Base-by-base conservation (phyloP, 1,284 basidiomycete genomes). In the Papiliotrema flavescens region DNA sequence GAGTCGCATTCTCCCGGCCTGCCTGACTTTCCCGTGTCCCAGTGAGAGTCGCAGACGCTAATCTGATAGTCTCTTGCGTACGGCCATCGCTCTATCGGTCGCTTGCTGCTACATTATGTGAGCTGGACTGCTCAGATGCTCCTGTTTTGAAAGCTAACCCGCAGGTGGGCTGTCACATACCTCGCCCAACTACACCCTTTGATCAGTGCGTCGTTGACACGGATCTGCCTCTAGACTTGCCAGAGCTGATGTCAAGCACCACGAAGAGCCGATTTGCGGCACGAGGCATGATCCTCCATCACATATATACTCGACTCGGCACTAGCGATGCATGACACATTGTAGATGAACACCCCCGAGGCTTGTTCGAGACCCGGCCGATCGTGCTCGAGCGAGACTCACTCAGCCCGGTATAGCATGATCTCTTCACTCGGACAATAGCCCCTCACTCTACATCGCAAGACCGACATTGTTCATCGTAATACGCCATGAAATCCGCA, bases 161-260 rank as follows among this genome's bases (percentile, higher is more conserved):
- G 26, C 53, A 76, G 74, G 74, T 96, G 92, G 92, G 87, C 87
- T 75, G 84, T 94, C 69, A 92, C 92, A 7, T 96, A 94, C 74
- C 81, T 95, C 69, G 89, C 90, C 1, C 92, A 96, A 73, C 75
- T 95, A 49, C 85, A 96, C 71, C 93, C 92, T 45, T 80, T 96
- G 53, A 85, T 94, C 70, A 78, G 93, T 94, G 58, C 57, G 79
- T 69, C 17, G 23, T 32, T 39, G 23, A 41, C n/a, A 13, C 36
- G 26, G 9, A 7, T 22, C 11, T 22, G 20, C 22, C 11, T 32
- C 28, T 6, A 32, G 5, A 6, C 28, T 32, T 32, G 28, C 28
- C n/a, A n/a, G 28, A 47, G 53, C 51, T 56, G 34, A 52, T 28
- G 11, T 15, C 26, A 52, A 76, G 75, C 66, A 34, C 75, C 75